Base-by-base conservation (phyloP, 2,329 filamentous ascomycete genomes). In the Podosphaera fusca region DNA sequence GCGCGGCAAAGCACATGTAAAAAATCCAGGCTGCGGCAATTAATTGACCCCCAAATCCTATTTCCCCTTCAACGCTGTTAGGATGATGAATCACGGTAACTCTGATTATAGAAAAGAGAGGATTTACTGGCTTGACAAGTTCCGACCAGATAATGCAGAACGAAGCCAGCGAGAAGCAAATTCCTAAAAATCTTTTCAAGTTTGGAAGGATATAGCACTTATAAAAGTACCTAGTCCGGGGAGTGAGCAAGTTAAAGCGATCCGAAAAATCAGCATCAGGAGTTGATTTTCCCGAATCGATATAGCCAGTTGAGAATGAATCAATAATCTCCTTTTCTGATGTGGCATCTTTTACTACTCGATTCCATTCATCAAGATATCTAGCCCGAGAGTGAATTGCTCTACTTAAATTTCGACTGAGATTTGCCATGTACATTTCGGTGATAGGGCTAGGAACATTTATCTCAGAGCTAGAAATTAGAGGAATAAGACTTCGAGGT, bases 1-100 rank as follows among this genome's bases (percentile, higher is more conserved):
- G 78, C 4, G 92, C 87, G 52, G 88, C 88, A 12, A 85, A 76
- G 68, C 86, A 94, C 92, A 98, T 98, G 73, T 98, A 98, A 58
- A 89, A 75, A 59, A 98, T 82, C 92, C 92, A 98, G 12, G 80
- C 73, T 1, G 87, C 82, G 0, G 90, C 85, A 54, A 90, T 83
- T 50, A 88, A 69, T 68, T 98, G 92, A 3, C 88, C 87, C 1
- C 82, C 84, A 63, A 96, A 88, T 21, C 87, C 87, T 60, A 96
- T 82, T 58, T 85, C 81, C 33, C 82, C 83, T 58, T 80, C 79
- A 9, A 82, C 78, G 46, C 81, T 80, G 40, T 79, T 77, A 74
- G 75, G 63, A 81, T 78, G 60, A 84, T 72, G 61, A 47, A 79
- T 69, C 55, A 75, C 72, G 50, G 70, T 79, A 40, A 82, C 72